Conservation (phyloP, 805 yeast species). For the Ogataea wickerhamii region DNA sequence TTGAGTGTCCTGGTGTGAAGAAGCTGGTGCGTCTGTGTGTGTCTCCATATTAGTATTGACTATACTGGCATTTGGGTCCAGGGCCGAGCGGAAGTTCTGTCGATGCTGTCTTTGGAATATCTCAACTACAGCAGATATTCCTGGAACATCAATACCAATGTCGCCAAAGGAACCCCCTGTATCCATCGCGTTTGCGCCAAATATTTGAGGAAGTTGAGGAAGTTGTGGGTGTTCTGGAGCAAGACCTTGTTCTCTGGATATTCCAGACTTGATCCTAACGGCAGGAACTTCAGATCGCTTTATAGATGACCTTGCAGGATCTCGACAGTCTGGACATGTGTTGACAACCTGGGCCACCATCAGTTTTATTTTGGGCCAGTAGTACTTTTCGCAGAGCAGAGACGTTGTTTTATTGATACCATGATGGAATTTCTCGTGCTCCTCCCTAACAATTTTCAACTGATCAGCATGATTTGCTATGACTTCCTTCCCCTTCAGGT, state of each 20-base stretch:
- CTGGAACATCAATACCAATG: slow-evolving; percentile 33
- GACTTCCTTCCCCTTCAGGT: slow-evolving; percentile 80
- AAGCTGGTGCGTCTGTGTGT: neutral
- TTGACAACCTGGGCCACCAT: slow-evolving; percentile 78
- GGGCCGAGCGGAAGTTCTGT: slow-evolving; percentile 9
- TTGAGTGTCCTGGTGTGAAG: neutral
- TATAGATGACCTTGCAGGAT: slow-evolving; percentile 28
- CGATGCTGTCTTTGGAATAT: slow-evolving; percentile 41
- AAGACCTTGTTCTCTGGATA: slow-evolving; percentile 6
- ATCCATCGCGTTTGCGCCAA: slow-evolving; percentile 24
- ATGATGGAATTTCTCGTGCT: slow-evolving; percentile 66
- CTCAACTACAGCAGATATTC: slow-evolving; percentile 58
- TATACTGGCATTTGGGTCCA: slow-evolving; percentile 4
- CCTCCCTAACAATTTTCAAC: slow-evolving; percentile 64
- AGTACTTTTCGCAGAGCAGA: slow-evolving; percentile 71
- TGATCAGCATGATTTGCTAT: slow-evolving; percentile 73
- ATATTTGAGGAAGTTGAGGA: slow-evolving; percentile 13
- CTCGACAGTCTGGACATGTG: slow-evolving; percentile 69
- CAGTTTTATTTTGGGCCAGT: slow-evolving; percentile 88
- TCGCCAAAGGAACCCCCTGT: slow-evolving; percentile 34
- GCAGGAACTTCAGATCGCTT: slow-evolving; percentile 17
- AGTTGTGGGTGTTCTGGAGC: slow-evolving; percentile 14
- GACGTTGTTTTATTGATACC: slow-evolving; percentile 90
- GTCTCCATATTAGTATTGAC: slow-evolving; percentile 7
- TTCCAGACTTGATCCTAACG: slow-evolving; percentile 6